Evolutionary conservation across 148 eudicot genomes (phyloP).

Genomic region (Rhododendron molle): DNA sequence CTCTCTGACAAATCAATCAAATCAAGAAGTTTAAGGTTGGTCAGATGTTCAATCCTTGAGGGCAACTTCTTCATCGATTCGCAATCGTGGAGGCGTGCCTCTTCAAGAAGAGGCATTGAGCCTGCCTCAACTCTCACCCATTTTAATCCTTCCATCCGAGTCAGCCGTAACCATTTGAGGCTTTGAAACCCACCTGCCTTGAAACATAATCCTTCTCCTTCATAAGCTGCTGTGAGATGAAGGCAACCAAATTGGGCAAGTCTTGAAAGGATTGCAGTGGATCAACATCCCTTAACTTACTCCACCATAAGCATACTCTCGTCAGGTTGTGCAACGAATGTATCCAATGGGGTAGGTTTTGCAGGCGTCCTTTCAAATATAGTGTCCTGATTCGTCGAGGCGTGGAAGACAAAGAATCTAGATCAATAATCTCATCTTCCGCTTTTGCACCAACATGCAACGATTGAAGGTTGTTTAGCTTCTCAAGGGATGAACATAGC

Average conservation of each 20-base stretch:
- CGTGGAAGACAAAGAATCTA: background rate
- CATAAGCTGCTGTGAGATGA: background rate
- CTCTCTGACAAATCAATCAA: background rate
- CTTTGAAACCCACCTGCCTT: slow-evolving; percentile 17
- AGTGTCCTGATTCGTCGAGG: background rate
- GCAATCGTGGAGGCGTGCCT: rapidly evolving
- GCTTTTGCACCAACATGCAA: too few species aligned
- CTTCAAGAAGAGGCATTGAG: background rate
- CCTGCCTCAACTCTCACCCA: background rate
- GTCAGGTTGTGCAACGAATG: background rate
- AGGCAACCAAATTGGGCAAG: slow-evolving; percentile 19
- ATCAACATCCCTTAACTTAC: slow-evolving; percentile 2
- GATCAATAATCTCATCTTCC: too few species aligned
- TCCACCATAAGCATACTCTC: background rate
- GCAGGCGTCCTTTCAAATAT: background rate
- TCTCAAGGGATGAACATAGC: too few species aligned
- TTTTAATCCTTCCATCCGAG: background rate
- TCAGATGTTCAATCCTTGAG: slow-evolving; percentile 9
- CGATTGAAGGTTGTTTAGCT: too few species aligned
- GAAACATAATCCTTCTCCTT: slow-evolving; percentile 17
- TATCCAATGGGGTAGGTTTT: background rate
- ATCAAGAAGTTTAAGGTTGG: background rate
- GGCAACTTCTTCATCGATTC: background rate
- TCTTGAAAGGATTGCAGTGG: slow-evolving; percentile 15
- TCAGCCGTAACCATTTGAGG: background rate